These are phyloP conservation scores for Calonectria hawksworthii DNA, from an alignment of 2,329 filamentous ascomycete genomes.

Conservation along the genomic window DNA sequence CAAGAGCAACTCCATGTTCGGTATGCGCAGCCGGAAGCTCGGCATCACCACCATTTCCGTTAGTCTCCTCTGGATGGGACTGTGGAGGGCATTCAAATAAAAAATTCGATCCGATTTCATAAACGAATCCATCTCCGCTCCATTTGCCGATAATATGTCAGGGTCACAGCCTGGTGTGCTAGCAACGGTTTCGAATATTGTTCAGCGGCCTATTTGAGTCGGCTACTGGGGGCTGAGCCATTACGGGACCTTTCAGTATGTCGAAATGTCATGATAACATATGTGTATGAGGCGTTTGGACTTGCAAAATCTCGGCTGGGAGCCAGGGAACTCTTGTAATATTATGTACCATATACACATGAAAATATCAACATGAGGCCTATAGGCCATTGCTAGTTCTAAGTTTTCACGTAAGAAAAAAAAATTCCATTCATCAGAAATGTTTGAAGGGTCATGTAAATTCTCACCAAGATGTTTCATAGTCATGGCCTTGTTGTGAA, in stretches of 20 bases:
- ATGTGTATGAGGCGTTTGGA: constrained; percentile 17
- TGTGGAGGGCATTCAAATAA: constrained; percentile 74
- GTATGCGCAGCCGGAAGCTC: constrained; percentile 77
- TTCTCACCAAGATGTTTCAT: too few species aligned
- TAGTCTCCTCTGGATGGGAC: constrained; percentile 76
- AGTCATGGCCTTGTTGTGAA: too few species aligned
- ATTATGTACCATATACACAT: constrained; percentile 23
- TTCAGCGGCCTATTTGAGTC: background rate
- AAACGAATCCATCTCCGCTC: constrained; percentile 30
- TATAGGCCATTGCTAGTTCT: background rate
- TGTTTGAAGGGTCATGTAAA: background rate
- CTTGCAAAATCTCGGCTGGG: background rate
- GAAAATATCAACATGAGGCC: background rate
- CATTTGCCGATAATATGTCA: background rate
- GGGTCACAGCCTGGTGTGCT: background rate
- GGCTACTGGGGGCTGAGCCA: background rate
- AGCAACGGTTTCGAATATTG: background rate
- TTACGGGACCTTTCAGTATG: background rate
- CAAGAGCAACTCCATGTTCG: constrained; percentile 77
- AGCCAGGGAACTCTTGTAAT: constrained; percentile 10
- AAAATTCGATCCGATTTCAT: background rate
- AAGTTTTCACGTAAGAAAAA: too few species aligned
- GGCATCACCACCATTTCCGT: constrained; percentile 79
- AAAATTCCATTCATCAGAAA: too few species aligned
- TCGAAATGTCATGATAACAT: background rate